Percentiles rank a stretch among this genome's conserved stretches.
These are phyloP conservation scores for Solanum peruvianum DNA, from an alignment of 257 asterid genomes.

Conservation along the genomic window DNA sequence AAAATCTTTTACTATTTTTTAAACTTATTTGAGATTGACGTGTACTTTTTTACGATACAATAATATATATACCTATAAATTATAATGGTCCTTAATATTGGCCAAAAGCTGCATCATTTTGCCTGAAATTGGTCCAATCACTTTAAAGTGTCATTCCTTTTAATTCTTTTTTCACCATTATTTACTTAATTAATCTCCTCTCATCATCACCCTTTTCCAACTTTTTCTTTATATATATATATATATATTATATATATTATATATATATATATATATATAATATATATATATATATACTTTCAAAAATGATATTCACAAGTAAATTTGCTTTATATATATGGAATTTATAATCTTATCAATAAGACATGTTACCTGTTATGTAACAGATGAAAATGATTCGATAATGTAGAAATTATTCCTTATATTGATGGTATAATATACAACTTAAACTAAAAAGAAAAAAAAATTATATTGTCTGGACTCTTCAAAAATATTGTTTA, in stretches of 20 bases:
- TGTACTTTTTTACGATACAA: background rate
- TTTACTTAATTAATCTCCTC: background rate
- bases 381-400: background rate
- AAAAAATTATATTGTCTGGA: fast-evolving
- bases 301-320: background rate
- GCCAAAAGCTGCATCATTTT: constrained; percentile 32
- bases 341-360: background rate
- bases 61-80: background rate
- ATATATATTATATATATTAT: background rate
- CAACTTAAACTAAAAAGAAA: background rate
- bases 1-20: background rate
- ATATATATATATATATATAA: background rate
- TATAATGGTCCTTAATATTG: constrained; percentile 28
- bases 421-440: background rate
- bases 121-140: background rate
- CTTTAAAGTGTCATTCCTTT: background rate
- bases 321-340: background rate
- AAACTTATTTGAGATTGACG: background rate
- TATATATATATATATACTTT: background rate
- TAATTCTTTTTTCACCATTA: background rate
- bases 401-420: background rate
- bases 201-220: background rate
- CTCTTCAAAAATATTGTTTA: background rate
- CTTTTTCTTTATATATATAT: background rate
- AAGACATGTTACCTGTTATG: background rate